These are phyloP conservation scores for Chalciporus chontae DNA, from an alignment of 768 basidiomycete genomes.

Conservation along the genomic window DNA sequence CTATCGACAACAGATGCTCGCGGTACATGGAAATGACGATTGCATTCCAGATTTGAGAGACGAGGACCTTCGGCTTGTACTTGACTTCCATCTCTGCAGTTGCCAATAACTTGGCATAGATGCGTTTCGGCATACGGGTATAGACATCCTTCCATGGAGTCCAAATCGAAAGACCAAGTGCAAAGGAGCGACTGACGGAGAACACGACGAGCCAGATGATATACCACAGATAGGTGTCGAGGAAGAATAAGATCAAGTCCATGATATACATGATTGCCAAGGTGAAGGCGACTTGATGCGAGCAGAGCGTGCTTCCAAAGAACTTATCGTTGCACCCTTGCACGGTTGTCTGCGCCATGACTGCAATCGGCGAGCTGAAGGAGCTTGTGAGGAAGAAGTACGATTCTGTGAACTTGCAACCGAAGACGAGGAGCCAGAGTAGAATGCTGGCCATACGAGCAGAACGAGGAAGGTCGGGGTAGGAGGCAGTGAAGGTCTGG, in stretches of 20 bases:
- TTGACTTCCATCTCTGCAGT: constrained; percentile 99
- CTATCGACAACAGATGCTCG: constrained; percentile 95
- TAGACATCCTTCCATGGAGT: constrained; percentile 99
- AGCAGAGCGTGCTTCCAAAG: constrained; percentile 78
- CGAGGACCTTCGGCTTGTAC: constrained; percentile 99
- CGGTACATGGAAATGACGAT: constrained; percentile 99
- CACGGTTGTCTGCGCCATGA: constrained; percentile 95
- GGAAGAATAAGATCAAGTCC: constrained; percentile 96
- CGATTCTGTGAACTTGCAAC: constrained; percentile 95
- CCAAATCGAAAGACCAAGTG: constrained; percentile 95
- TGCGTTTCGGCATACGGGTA: constrained; percentile 92
- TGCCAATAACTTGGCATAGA: constrained; percentile 95
- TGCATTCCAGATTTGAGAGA: constrained; percentile 99
- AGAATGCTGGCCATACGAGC: constrained; percentile 81
- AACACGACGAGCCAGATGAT: constrained; percentile 98
- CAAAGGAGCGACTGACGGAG: constrained; percentile 86
- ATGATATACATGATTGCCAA: constrained; percentile 98
- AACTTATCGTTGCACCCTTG: constrained; percentile 84
- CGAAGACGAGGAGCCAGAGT: constrained; percentile 90
- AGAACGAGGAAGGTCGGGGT: constrained; percentile 68
- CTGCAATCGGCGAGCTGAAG: constrained; percentile 93
- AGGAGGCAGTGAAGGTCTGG: constrained; percentile 98
- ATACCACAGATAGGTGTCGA: constrained; percentile 99
- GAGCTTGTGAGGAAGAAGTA: constrained; percentile 98
- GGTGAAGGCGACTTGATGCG: constrained; percentile 91